Evolutionary conservation across 1,139 yeast species (phyloP), one percentile per base, ranked within the genome.

Genomic region (Sugiyamaella novakii): DNA sequence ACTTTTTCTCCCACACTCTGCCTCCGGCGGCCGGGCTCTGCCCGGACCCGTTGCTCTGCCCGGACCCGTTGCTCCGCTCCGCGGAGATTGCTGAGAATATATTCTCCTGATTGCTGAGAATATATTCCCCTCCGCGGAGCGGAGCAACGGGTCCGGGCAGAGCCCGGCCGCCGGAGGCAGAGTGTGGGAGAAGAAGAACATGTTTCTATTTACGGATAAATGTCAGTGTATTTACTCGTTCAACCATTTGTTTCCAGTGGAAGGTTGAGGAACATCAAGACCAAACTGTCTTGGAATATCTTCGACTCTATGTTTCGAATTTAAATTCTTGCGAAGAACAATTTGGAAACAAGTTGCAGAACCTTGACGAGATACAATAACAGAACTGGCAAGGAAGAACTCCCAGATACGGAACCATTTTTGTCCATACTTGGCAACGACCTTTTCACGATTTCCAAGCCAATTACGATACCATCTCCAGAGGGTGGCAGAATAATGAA

Each of bases 401-500:
- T 87, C 95, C 96, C 96, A 88, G 70, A 88, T 87, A 72, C 95
- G 83, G 74, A 76, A 89, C 96, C 96, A 88, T 73, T 83, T 84
- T 60, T 78, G 72, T 61, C 97, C 97, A 64, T 89, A 88, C 74
- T 86, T 87, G 74, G 80, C 78, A 53, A 83, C 76, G 54, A 80
- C 88, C 66, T 80, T 75, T 48, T 87, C 92, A 72, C 79, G 80
- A 81, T 88, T 88, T 55, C 84, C 84, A 62, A 85, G 68, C 97
- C 97, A 88, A 80, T 88, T 89, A 70, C 94, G 77, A 80, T 89
- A 89, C 97, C 96, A 88, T 74, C 84, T 81, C 91, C 94, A 87
- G 64, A 88, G 74, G 51, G 97, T 88, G 43, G 92, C 88, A 53
- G 95, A 86, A 74, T 88, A 88, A 68, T 87, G 92, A 50, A 88